Conservation (phyloP, 306 rosid genomes). For the Cicer bijugum region DNA sequence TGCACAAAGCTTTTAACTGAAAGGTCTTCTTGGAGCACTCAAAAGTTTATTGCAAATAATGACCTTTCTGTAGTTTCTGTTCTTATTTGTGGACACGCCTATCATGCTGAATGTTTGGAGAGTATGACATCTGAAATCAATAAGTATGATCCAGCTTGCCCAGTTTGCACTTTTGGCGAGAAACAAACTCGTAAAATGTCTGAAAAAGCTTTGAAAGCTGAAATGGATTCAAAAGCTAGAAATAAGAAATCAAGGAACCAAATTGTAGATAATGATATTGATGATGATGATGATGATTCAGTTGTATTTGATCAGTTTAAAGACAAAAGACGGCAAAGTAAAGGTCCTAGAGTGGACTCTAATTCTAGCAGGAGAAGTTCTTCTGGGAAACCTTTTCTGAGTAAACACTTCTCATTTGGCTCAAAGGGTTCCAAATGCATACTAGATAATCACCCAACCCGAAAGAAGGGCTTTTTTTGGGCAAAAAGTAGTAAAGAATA, state of each 20-base stretch:
- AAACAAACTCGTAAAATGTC: slow-evolving; percentile 67
- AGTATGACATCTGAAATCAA: slow-evolving; percentile 70
- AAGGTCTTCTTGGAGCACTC: slow-evolving; percentile 64
- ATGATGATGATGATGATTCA: slow-evolving; percentile 50
- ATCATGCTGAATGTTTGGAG: slow-evolving; percentile 96
- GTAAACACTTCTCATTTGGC: slow-evolving; percentile 84
- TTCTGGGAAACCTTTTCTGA: slow-evolving; percentile 72
- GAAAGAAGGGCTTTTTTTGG: slow-evolving; percentile 96
- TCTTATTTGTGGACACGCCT: slow-evolving; percentile 79
- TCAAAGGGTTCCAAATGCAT: slow-evolving; percentile 67
- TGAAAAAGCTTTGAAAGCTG: slow-evolving; percentile 76
- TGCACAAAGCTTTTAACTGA: slow-evolving; percentile 68
- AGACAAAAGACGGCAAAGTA: slow-evolving; percentile 54
- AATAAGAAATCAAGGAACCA: slow-evolving; percentile 65
- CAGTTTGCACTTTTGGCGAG: slow-evolving; percentile 83
- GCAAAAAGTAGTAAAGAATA: slow-evolving; percentile 72
- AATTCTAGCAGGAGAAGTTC: slow-evolving; percentile 73
- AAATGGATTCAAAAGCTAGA: slow-evolving; percentile 70
- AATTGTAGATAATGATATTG: slow-evolving; percentile 64
- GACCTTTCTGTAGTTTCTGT: slow-evolving; percentile 78
- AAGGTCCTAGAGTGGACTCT: slow-evolving; percentile 58
- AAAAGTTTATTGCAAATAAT: slow-evolving; percentile 57
- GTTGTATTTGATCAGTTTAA: slow-evolving; percentile 56
- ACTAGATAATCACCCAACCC: slow-evolving; percentile 56
- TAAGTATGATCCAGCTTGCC: slow-evolving; percentile 90